These are phyloP conservation scores for Phytopythium kandeliae DNA, from an alignment of 352 stramenopile species.

Conservation along the genomic window DNA sequence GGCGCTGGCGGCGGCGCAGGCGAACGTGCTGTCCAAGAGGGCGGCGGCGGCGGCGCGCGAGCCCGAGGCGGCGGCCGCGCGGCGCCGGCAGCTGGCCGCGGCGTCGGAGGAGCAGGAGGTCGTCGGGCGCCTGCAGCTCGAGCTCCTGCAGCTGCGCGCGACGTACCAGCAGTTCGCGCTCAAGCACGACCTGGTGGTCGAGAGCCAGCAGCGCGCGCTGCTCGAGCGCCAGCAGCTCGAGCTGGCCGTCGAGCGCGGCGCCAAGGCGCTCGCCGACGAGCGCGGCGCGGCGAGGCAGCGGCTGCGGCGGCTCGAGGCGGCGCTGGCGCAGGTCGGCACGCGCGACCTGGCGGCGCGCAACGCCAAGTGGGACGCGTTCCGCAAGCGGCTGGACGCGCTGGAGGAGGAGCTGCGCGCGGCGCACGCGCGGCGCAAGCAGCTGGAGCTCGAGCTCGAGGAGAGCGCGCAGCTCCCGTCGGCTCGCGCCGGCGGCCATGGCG, in stretches of 20 bases:
- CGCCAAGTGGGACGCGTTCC: constrained; percentile 64
- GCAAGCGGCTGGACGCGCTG: constrained; percentile 55
- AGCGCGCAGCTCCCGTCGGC: constrained; percentile 14
- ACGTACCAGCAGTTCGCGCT: constrained; percentile 78
- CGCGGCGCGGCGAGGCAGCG: constrained; percentile 31
- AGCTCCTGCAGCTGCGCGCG: constrained; percentile 85
- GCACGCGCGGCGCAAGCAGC: constrained; percentile 40
- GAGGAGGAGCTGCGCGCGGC: constrained; percentile 58
- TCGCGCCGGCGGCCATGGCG: neutral
- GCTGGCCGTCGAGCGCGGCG: constrained; percentile 37
- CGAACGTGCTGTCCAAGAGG: constrained; percentile 46
- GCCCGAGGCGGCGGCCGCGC: constrained; percentile 25
- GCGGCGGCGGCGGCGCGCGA: constrained; percentile 49
- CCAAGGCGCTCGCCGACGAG: constrained; percentile 22
- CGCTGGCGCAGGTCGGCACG: constrained; percentile 44
- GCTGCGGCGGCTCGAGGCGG: constrained; percentile 37
- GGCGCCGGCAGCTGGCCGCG: constrained; percentile 49
- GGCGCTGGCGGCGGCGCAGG: constrained; percentile 54
- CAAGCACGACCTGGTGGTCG: constrained; percentile 53
- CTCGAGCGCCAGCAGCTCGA: constrained; percentile 62
- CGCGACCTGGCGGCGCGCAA: constrained; percentile 56
- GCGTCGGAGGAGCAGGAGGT: constrained; percentile 87
- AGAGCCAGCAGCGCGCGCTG: constrained; percentile 42
- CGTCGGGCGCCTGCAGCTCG: constrained; percentile 86
- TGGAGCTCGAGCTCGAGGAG: constrained; percentile 63